A percentile compares a stretch with the other conserved stretches of the same genome.
Conservation (phyloP, 2,329 filamentous ascomycete species). For the Monosporascus sp. region DNA sequence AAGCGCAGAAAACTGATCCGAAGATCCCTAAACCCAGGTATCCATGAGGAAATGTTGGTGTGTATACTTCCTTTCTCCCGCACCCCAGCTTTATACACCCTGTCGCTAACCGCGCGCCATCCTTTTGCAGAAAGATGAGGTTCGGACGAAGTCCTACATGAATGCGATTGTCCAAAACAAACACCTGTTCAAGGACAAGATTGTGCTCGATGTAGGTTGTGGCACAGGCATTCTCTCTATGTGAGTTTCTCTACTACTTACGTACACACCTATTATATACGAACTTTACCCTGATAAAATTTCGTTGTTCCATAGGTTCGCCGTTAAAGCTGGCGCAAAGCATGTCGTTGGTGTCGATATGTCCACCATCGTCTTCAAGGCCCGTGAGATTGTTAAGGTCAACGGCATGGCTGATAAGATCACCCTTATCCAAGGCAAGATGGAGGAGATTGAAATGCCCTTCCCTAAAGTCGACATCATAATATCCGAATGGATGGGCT, state of each 20-base stretch:
- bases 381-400: conserved; percentile 83
- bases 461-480: conserved; percentile 98
- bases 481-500: conserved; percentile 99
- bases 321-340: conserved; percentile 90
- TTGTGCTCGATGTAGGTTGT: conserved; percentile 95
- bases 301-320: conserved; percentile 62
- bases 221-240: conserved; percentile 98
- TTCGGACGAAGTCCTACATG: conserved; percentile 93
- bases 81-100: background rate
- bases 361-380: conserved; percentile 99
- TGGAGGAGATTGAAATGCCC: conserved; percentile 94
- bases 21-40: conserved; percentile 49
- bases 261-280: background rate
- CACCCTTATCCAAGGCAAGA: conserved; percentile 96
- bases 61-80: conserved; percentile 33
- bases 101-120: conserved; percentile 16
- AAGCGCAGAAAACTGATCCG: conserved; percentile 17
- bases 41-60: conserved; percentile 98
- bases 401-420: conserved; percentile 96
- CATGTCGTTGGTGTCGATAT: conserved; percentile 99
- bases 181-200: conserved; percentile 77
- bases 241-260: conserved; percentile 46
- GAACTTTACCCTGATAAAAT: background rate
- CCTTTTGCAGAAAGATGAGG: conserved; percentile 81
- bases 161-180: conserved; percentile 96